Evolutionary conservation across 192 early-diverging fungal species (phyloP).

Genomic region (Backusella psychrophila): DNA sequence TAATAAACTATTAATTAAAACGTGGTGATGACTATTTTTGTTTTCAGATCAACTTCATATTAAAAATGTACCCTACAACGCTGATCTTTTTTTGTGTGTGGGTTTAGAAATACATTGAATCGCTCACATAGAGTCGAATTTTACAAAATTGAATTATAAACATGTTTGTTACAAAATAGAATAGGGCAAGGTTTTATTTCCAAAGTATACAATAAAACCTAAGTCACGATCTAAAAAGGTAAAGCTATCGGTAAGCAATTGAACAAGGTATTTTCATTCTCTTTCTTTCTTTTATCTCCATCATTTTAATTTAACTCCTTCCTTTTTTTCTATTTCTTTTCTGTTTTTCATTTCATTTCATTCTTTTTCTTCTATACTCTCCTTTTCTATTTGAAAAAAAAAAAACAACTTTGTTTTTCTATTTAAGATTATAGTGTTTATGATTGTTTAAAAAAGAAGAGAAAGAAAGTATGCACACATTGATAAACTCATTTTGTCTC

Average conservation of each 20-base stretch:
- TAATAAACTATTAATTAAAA: no score
- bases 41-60: no score
- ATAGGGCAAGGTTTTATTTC: not conserved
- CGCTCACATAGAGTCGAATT: no score
- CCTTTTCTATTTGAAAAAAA: not conserved
- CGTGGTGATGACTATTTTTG: no score
- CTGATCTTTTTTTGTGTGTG: no score
- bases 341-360: not conserved
- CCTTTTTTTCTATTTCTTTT: slow-evolving; percentile 7
- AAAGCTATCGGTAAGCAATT: not conserved
- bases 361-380: not conserved
- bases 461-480: slow-evolving; percentile 4
- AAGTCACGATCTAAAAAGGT: not conserved
- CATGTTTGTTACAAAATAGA: not conserved
- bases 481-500: slow-evolving; percentile 16
- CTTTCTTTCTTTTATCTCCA: not conserved
- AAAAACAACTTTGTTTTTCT: not conserved
- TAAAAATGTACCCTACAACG: no score
- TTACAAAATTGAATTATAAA: not conserved
- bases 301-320: slow-evolving; percentile 4
- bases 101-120: no score
- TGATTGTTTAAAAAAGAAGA: not conserved
- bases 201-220: not conserved
- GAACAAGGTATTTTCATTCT: not conserved
- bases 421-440: not conserved